Evolutionary conservation across 352 stramenopile genomes (phyloP).

Genomic region (Aphanomyces euteiches): DNA sequence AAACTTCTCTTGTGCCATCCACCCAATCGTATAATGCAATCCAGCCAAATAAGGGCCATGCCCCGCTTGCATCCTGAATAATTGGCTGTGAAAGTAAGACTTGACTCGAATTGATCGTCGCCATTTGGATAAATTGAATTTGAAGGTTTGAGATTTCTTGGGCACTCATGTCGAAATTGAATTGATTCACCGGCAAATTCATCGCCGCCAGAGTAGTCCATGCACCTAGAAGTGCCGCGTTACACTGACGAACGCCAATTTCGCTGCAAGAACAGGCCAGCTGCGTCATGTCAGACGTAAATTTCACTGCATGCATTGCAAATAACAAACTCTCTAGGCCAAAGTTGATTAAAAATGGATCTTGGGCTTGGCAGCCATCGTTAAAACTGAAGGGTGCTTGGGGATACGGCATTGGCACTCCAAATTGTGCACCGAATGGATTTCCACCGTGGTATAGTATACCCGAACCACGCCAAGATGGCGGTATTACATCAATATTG

Average conservation of each 20-base stretch:
- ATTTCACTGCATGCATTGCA: background rate
- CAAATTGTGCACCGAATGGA: constrained; percentile 13
- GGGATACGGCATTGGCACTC: background rate
- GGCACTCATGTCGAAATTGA: background rate
- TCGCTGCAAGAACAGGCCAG: too few species aligned
- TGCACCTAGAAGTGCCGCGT: too few species aligned
- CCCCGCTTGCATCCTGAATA: background rate
- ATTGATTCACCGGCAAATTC: background rate
- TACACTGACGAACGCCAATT: background rate
- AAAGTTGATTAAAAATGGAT: constrained; percentile 11
- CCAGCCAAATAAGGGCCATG: constrained; percentile 15
- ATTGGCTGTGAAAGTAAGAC: constrained; percentile 15
- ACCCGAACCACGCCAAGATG: background rate
- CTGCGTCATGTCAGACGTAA: background rate
- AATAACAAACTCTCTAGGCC: constrained; percentile 1
- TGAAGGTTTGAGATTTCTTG: constrained; percentile 3
- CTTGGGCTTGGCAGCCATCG: constrained; percentile 8
- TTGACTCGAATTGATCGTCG: background rate
- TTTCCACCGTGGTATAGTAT: constrained; percentile 14
- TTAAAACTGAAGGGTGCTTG: constrained; percentile 22
- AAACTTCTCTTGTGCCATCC: constrained; percentile 1
- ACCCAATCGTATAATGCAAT: constrained; percentile 27
- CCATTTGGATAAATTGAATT: constrained; percentile 13
- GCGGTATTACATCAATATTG: background rate
- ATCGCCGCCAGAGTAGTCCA: background rate